Base-by-base conservation (phyloP, 2,329 filamentous ascomycete genomes). In the Lachnellula cervina region DNA sequence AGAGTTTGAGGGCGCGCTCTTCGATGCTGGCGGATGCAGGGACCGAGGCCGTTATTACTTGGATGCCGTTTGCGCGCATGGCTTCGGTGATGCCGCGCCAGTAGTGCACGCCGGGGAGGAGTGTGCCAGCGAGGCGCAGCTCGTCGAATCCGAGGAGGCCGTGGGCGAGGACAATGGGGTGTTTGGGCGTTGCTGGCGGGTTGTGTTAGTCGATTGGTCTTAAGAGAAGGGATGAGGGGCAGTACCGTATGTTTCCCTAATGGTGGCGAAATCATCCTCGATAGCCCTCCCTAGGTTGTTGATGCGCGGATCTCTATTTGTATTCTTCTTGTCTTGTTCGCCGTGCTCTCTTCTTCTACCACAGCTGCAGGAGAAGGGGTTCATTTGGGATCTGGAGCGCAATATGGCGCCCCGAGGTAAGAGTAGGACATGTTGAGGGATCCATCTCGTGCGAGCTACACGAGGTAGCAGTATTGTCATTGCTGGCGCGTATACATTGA, bases 121-220 rank as follows among this genome's bases (percentile, higher is more conserved):
- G 73, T 17, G 65, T 68, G 1, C 77, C 73, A 13, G 73, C 74
- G 16, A 84, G 66, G 37, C 71, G 73, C 21, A 87, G 73, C 66
- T 84, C 78, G 38, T 80, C 76, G 67, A 86, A 87, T 63, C 84
- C 84, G 51, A 87, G 73, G 49, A 87, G 74, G 54, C 84, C 84
- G 65, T 87, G 84, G 51, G 83, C 83, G 35, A 87, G 79, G 52
- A 87, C 82, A 53, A 87, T 79, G 45, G 83, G 82, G 61, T 85
- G 66, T 62, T 80, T 80, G 2, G 83, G 83, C 4, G 79, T 78
- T 40, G 61, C 72, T 74, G 51, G n/a, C n/a, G 9, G 4, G 17
- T 50, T 59, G n/a, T 57, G 52, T 52, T 49, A 52, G 34, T 21
- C 21, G 16, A 13, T 19, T 37, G 43, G 44, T 40, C 38, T 28